Conservation (phyloP, 2,329 filamentous ascomycete genomes). For the Penicillium sp. region DNA sequence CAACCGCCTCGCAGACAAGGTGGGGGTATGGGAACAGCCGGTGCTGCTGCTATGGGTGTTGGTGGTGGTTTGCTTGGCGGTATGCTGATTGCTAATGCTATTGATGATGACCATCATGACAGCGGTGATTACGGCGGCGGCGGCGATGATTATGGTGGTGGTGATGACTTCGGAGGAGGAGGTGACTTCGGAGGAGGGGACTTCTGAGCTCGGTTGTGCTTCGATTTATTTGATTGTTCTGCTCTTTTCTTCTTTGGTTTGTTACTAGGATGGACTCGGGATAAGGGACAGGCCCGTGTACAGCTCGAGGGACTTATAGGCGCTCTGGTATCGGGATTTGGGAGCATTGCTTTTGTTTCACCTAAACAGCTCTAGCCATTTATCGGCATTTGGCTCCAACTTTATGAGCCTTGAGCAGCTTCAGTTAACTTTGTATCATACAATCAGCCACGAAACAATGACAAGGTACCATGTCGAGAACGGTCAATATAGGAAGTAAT, state of each 20-base stretch:
- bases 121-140: constrained; percentile 22
- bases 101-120: constrained; percentile 38
- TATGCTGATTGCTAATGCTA: constrained; percentile 64
- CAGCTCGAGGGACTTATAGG: background rate
- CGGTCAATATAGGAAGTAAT: background rate
- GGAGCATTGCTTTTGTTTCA: constrained; percentile 3
- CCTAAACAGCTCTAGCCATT: background rate
- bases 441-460: background rate
- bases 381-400: constrained; percentile 1
- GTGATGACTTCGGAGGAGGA: constrained; percentile 21
- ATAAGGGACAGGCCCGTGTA: background rate
- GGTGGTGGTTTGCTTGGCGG: constrained; percentile 81
- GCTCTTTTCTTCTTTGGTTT: background rate
- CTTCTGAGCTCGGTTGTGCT: constrained; percentile 16
- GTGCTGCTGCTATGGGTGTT: constrained; percentile 72
- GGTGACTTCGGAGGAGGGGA: constrained; percentile 31
- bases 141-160: constrained; percentile 33
- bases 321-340: constrained; percentile 2
- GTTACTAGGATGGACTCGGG: background rate
- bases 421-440: constrained; percentile 7
- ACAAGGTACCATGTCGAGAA: background rate
- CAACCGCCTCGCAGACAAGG: constrained; percentile 45
- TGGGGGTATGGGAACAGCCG: constrained; percentile 63
- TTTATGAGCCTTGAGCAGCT: constrained; percentile 5
- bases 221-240: background rate